A percentile compares a stretch with the other conserved stretches of the same genome.
Conservation (phyloP, 1,139 yeast species). For the Yamadazyma aaseri region DNA sequence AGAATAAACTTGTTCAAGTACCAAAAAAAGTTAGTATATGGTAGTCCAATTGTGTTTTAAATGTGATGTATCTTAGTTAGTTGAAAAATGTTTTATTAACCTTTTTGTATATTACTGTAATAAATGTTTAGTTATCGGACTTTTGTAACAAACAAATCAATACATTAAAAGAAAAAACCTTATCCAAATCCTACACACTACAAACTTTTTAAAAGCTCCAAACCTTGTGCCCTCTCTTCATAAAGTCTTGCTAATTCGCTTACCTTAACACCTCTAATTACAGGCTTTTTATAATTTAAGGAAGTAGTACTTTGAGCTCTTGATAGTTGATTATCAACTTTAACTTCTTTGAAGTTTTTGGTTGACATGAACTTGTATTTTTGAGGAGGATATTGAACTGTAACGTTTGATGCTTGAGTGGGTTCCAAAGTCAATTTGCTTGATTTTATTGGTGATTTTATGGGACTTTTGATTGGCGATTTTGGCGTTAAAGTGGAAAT, state of each 20-base stretch:
- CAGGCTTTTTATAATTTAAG: conserved; percentile 28
- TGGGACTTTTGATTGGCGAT: conserved; percentile 2
- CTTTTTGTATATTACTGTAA: conserved; percentile 13
- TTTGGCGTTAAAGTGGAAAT: conserved; percentile 1
- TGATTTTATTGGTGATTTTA: not conserved
- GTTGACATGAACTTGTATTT: conserved; percentile 29
- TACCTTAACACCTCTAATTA: conserved; percentile 53
- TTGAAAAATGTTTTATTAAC: conserved; percentile 6
- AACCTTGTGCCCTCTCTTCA: conserved; percentile 56
- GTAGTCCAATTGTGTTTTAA: conserved; percentile 1
- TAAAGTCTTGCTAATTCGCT: conserved; percentile 54
- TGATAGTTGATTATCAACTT: conserved; percentile 6
- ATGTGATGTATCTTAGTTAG: not conserved
- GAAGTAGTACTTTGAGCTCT: conserved; percentile 1
- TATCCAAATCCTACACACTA: not conserved
- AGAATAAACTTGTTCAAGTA: conserved; percentile 22
- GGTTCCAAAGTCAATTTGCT: not conserved
- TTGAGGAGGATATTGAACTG: conserved; percentile 40
- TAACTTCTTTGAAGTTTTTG: conserved; percentile 4
- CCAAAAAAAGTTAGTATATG: conserved; percentile 1
- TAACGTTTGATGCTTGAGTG: conserved; percentile 9
- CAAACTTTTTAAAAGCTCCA: conserved; percentile 43
- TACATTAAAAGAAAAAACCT: no score
- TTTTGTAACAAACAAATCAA: no score
- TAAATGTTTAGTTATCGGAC: conserved; percentile 9